Evolutionary conservation across 2,329 filamentous ascomycete genomes (phyloP), one percentile per base, ranked within the genome.

Genomic region (Diaporthe destruens): DNA sequence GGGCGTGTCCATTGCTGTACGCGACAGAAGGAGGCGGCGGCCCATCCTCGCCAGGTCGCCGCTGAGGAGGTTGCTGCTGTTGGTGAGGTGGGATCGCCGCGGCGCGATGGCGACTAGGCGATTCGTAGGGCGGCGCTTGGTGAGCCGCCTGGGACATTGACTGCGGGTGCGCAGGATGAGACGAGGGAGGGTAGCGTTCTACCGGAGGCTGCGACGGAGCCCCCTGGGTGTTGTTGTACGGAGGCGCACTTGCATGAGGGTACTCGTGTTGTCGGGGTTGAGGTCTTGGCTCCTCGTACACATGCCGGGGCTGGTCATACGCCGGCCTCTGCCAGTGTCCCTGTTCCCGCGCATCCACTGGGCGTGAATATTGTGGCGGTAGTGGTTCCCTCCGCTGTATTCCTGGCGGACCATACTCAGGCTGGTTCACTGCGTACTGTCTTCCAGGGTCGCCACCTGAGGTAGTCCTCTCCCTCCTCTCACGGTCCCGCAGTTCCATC

Each of bases 1-100:
- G 81, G 1, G 82, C 79, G 6, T 82, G 84, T 12, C 80, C 80
- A 18, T 82, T 81, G 72, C 79, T 85, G 74, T 89, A 90, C 0
- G 85, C 85, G 44, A 87, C 84, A 3, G 87, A 85, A 0, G 86
- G 86, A 3, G 87, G 86, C 16, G 85, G 86, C 0, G 85, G 84
- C 3, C 81, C 83, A 44, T 89, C 88, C 49, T 89, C 87, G 29
- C 78, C 76, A 29, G 81, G 82, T 54, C 86, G 81, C 69, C 78
- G 80, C 59, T 83, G 84, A 49, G 82, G 81, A n/a, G 80, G 80
- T 68, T 73, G 80, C 77, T 74, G 76, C 68, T 76, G 79, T 68
- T 78, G 79, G 67, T 80, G 82, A n/a, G 74, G 73, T 68, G 83
- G 80, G 71, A 82, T 80, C 44, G 81, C 79, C 16, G 80, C 81